Evolutionary conservation across 306 rosid species (phyloP).

Genomic region (Clitoria ternatea): DNA sequence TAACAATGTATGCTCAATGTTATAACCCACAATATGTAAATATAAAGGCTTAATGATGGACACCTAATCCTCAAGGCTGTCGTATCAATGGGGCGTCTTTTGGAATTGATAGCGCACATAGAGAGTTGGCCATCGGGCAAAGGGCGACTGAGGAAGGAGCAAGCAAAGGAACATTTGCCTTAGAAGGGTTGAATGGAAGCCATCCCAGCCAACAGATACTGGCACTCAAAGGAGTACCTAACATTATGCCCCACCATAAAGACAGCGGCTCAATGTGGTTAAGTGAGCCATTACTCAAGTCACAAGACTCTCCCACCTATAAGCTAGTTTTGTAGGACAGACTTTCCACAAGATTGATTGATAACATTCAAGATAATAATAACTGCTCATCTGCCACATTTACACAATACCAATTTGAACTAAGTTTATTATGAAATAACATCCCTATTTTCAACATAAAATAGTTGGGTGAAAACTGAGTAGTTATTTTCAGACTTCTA

Average conservation of each 20-base stretch:
- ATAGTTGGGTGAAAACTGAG: not conserved
- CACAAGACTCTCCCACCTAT: not conserved
- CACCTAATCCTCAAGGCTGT: not conserved
- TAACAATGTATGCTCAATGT: constrained; percentile 6
- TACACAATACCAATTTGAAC: not conserved
- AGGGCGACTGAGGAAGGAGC: not conserved
- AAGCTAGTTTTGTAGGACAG: not conserved
- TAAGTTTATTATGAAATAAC: not conserved
- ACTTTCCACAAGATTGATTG: not conserved
- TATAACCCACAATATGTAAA: not conserved
- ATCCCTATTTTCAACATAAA: not conserved
- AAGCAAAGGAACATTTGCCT: not conserved
- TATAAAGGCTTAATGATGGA: not conserved
- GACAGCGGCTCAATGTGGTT: not conserved
- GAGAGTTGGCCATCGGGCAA: not conserved
- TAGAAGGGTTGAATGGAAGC: not conserved
- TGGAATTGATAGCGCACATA: not conserved
- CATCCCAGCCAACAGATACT: not conserved
- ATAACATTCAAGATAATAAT: not conserved
- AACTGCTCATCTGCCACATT: not conserved
- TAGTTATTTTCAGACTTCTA: not conserved
- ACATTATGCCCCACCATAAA: not conserved
- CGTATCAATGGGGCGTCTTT: not conserved
- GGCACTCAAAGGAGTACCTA: not conserved
- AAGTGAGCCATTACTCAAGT: too few species aligned